These are phyloP conservation scores for Solanum paucissectum DNA, from an alignment of 257 asterid species.

Conservation along the genomic window DNA sequence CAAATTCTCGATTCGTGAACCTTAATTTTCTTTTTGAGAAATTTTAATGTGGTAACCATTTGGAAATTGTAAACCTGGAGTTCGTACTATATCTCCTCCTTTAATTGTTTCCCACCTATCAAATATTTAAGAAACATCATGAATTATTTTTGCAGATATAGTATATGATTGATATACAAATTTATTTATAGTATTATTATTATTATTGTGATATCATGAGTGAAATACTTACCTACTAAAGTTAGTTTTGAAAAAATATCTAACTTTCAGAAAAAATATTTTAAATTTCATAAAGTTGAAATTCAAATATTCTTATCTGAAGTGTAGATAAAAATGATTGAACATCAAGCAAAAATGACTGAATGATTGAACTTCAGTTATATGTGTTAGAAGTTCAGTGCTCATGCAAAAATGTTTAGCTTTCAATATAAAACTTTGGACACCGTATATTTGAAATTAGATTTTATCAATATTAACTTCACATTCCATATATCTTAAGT, in stretches of 20 bases:
- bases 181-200: neutral
- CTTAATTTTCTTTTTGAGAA: slow-evolving; percentile 14
- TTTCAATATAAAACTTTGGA: neutral
- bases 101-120: slow-evolving; percentile 48
- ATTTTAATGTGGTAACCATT: slow-evolving; percentile 50
- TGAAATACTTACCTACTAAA: neutral
- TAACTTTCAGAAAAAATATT: no score
- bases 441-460: no score
- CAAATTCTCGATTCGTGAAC: neutral
- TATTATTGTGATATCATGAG: neutral
- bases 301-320: no score
- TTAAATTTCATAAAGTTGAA: neutral
- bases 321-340: no score
- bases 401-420: no score
- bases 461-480: no score
- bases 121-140: neutral
- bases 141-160: no score
- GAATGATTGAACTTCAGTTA: no score
- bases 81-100: slow-evolving; percentile 65
- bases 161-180: neutral
- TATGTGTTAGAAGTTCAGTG: no score
- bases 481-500: neutral
- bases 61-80: slow-evolving; percentile 85
- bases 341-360: neutral
- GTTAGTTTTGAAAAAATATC: no score